Conservation (phyloP, 1,139 yeast genomes). For the Sugiyamaella sp. region DNA sequence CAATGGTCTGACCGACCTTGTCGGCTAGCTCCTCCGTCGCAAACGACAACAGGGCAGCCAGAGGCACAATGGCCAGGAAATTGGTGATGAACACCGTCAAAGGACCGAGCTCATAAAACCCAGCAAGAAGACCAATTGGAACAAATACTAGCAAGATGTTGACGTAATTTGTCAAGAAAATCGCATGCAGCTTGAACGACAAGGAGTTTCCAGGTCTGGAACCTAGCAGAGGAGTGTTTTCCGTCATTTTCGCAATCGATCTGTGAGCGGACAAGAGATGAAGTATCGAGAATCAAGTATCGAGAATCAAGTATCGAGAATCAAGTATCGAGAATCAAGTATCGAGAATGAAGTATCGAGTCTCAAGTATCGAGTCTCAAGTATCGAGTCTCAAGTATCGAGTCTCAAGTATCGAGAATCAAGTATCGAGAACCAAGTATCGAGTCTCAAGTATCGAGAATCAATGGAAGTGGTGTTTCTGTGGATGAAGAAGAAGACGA, state of each 20-base stretch:
- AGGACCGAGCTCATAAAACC: slow-evolving; percentile 59
- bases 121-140: slow-evolving; percentile 83
- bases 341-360: no score
- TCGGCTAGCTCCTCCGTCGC: slow-evolving; percentile 93
- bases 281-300: not conserved
- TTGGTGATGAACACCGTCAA: slow-evolving; percentile 68
- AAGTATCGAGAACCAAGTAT: no score
- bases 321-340: no score
- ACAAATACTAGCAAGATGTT: slow-evolving; percentile 79
- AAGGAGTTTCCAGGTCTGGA: slow-evolving; percentile 1
- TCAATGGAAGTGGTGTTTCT: no score
- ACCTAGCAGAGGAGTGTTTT: slow-evolving; percentile 21
- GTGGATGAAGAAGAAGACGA: no score
- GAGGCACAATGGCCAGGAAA: slow-evolving; percentile 87
- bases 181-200: slow-evolving; percentile 26
- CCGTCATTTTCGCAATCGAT: slow-evolving; percentile 18
- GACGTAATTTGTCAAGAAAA: slow-evolving; percentile 56
- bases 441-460: no score
- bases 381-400: no score
- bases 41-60: slow-evolving; percentile 85
- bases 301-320: not conserved
- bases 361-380: no score
- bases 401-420: no score
- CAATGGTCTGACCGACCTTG: slow-evolving; percentile 83
- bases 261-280: not conserved